These are phyloP conservation scores for Cryptosporidium sp. DNA, from an alignment of 169 alveolate species.

Conservation along the genomic window DNA sequence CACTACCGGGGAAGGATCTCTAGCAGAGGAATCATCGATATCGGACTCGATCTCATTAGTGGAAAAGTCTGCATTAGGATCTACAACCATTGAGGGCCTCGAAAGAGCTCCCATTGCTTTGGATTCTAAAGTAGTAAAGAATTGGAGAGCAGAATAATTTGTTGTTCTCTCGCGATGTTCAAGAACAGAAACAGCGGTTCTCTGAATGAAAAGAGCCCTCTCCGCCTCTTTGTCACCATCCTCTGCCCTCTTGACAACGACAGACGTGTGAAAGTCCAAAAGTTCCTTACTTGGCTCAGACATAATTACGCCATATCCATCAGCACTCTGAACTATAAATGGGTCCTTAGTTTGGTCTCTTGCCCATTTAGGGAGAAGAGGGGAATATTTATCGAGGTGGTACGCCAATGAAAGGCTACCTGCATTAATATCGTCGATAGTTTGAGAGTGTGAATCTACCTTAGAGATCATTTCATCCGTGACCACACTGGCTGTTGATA, in stretches of 20 bases:
- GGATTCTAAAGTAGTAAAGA: conserved; percentile 18
- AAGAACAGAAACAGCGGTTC: conserved; percentile 30
- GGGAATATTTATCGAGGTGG: conserved; percentile 54
- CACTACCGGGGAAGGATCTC: conserved; percentile 1
- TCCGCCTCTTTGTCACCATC: conserved; percentile 67
- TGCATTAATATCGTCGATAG: conserved; percentile 10
- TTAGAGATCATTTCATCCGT: background rate
- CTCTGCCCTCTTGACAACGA: conserved; percentile 51
- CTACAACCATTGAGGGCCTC: background rate
- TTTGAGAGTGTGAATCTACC: conserved; percentile 7
- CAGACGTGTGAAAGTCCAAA: conserved; percentile 9
- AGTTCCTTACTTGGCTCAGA: background rate
- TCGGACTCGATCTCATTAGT: conserved; percentile 9
- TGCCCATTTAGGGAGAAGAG: conserved; percentile 47
- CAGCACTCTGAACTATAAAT: conserved; percentile 27
- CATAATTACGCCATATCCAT: conserved; percentile 54
- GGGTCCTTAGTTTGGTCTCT: conserved; percentile 63
- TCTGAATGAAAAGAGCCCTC: conserved; percentile 38
- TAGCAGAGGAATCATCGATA: conserved; percentile 14
- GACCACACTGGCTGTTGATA: background rate
- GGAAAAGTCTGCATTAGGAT: conserved; percentile 34
- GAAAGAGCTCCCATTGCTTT: conserved; percentile 22
- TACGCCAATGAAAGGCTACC: conserved; percentile 14
- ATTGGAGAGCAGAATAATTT: conserved; percentile 14
- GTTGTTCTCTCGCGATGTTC: conserved; percentile 59